These are phyloP conservation scores for Cyphellophora europaea DNA, from an alignment of 2,329 filamentous ascomycete genomes.

Conservation along the genomic window DNA sequence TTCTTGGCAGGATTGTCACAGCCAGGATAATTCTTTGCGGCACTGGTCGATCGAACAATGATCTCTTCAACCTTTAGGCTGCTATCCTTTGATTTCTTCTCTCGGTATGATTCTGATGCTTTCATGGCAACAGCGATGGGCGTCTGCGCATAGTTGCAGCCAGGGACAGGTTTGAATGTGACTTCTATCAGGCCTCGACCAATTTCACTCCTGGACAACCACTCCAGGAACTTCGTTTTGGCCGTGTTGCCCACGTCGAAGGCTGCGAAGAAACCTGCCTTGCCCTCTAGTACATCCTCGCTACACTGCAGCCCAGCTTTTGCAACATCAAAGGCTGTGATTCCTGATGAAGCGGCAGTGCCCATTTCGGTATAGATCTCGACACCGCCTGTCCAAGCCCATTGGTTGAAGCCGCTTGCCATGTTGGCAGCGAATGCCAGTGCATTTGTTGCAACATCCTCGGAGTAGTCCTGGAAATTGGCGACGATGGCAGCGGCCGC, in stretches of 20 bases:
- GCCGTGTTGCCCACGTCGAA: slow-evolving; percentile 1
- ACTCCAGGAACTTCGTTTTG: slow-evolving; percentile 2
- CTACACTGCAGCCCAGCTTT: slow-evolving; percentile 7
- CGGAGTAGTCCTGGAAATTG: not conserved
- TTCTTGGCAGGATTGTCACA: slow-evolving; percentile 6
- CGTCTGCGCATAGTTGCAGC: slow-evolving; percentile 10
- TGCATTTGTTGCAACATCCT: slow-evolving; percentile 1
- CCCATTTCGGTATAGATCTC: slow-evolving; percentile 10
- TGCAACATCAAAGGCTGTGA: slow-evolving; percentile 7
- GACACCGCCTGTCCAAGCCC: slow-evolving; percentile 7
- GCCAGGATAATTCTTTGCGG: slow-evolving; percentile 8
- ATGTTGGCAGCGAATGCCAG: slow-evolving; percentile 6
- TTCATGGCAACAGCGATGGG: slow-evolving; percentile 5
- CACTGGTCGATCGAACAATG: slow-evolving; percentile 4
- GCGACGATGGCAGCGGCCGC: slow-evolving; percentile 2
- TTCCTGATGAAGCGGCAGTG: slow-evolving; percentile 3
- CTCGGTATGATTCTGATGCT: slow-evolving; percentile 1
- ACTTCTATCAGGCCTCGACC: slow-evolving; percentile 7
- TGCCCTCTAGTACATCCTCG: slow-evolving; percentile 6
- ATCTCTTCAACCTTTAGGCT: slow-evolving; percentile 1
- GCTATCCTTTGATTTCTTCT: slow-evolving; percentile 1
- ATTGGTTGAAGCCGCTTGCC: slow-evolving; percentile 7
- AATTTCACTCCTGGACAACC: not conserved
- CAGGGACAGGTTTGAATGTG: slow-evolving; percentile 8
- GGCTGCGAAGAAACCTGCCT: slow-evolving; percentile 7